phyloP scores from a whole-genome alignment of 352 stramenopile species.

The Globisporangium rhizosaccharum region DNA sequence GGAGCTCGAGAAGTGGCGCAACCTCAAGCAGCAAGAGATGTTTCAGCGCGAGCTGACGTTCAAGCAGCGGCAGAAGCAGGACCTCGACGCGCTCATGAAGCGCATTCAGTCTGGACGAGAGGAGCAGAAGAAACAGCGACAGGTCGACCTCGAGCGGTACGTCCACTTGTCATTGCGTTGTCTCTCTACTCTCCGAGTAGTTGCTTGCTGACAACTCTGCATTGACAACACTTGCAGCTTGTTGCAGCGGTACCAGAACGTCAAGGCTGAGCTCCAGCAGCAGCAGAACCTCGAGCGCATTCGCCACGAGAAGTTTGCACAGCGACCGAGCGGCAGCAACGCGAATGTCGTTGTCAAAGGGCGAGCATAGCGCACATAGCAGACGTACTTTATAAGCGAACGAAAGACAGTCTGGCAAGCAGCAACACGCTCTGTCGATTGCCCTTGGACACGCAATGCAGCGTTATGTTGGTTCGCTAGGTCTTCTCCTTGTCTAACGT shows the following conservation, averaged over 20 bases:
- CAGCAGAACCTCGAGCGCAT: constrained; percentile 94
- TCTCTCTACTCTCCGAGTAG: not conserved
- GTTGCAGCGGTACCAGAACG: constrained; percentile 93
- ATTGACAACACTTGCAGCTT: constrained; percentile 30
- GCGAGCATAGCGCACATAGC: constrained; percentile 5
- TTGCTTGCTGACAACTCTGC: not conserved
- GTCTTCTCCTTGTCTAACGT: too few relatives aligned
- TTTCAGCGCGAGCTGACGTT: constrained; percentile 93
- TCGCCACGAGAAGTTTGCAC: constrained; percentile 71
- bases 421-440: too few relatives aligned
- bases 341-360: constrained; percentile 6
- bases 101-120: constrained; percentile 91
- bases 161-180: not conserved
- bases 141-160: constrained; percentile 90
- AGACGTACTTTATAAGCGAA: not conserved
- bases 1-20: constrained; percentile 94
- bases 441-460: too few relatives aligned
- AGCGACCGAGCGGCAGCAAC: constrained; percentile 26
- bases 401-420: too few relatives aligned
- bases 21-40: constrained; percentile 93
- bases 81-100: constrained; percentile 92
- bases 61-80: constrained; percentile 91
- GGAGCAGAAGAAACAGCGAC: constrained; percentile 94
- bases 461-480: too few relatives aligned
- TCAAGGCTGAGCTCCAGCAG: constrained; percentile 92